These are phyloP conservation scores for Neocatenulostroma microsporum DNA, from an alignment of 2,329 filamentous ascomycete species.

Conservation along the genomic window DNA sequence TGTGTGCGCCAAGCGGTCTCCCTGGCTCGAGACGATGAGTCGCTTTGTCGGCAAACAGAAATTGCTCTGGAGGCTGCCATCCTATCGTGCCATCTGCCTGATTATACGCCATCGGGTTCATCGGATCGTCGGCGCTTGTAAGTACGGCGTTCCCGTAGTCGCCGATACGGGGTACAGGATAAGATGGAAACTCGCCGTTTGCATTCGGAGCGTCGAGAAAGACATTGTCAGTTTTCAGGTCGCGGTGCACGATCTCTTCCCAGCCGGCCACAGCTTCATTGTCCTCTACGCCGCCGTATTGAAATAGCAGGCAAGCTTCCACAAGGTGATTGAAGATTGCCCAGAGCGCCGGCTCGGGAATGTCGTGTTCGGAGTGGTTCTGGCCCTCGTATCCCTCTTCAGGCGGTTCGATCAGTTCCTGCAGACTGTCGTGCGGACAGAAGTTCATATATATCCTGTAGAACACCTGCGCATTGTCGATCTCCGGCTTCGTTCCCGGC, in stretches of 20 bases:
- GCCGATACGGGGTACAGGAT: conserved; percentile 3
- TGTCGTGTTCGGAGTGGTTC: not conserved
- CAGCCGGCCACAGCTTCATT: too few relatives aligned
- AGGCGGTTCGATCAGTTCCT: not conserved
- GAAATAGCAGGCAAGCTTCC: too few relatives aligned
- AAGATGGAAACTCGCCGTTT: conserved; percentile 5
- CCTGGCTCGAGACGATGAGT: too few relatives aligned
- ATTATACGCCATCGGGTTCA: conserved; percentile 7
- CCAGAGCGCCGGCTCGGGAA: too few relatives aligned
- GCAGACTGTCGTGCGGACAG: conserved; percentile 6
- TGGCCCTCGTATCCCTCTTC: not conserved
- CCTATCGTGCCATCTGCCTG: conserved; percentile 3
- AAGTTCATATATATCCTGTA: conserved; percentile 13
- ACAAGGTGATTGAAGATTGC: too few relatives aligned
- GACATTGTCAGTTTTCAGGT: conserved; percentile 15
- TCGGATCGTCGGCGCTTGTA: conserved; percentile 2
- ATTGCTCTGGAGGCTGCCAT: conserved; percentile 6
- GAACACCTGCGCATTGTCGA: too few relatives aligned
- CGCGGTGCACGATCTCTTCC: conserved; percentile 14
- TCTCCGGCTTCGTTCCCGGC: not conserved
- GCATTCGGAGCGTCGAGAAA: conserved; percentile 7
- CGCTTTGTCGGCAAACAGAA: too few relatives aligned
- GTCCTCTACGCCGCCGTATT: too few relatives aligned
- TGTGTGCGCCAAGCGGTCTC: too few relatives aligned
- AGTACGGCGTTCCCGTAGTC: conserved; percentile 6